Evolutionary conservation across 2,329 filamentous ascomycete species (phyloP).

Genomic region (Trichoderma aggressivum): DNA sequence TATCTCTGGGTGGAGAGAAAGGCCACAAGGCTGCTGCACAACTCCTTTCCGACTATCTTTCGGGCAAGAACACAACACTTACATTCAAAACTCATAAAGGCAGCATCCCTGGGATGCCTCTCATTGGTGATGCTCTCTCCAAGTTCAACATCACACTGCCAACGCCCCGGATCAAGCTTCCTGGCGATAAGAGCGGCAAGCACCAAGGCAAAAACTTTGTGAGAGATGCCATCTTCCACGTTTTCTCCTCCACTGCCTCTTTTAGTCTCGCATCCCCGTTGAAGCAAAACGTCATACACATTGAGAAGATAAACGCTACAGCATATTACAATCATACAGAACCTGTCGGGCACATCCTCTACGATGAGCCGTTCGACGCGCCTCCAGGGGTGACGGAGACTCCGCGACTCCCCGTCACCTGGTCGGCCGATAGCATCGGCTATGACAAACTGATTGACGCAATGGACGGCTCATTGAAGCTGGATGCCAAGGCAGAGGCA

Average conservation of each 20-base stretch:
- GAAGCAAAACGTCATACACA: conserved; percentile 65
- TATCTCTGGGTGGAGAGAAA: conserved; percentile 54
- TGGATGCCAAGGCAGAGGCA: conserved; percentile 76
- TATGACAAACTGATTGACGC: conserved; percentile 79
- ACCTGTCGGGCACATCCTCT: conserved; percentile 72
- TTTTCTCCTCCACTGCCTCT: conserved; percentile 80
- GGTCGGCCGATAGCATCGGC: conserved; percentile 73
- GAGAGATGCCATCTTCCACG: conserved; percentile 78
- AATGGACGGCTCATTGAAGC: conserved; percentile 72
- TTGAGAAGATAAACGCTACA: conserved; percentile 78
- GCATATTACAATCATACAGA: conserved; percentile 81
- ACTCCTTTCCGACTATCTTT: conserved; percentile 81
- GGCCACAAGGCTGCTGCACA: conserved; percentile 64
- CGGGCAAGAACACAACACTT: conserved; percentile 79
- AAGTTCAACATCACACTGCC: conserved; percentile 67
- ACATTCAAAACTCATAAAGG: conserved; percentile 67
- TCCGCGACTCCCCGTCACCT: conserved; percentile 76
- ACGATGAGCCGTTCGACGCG: conserved; percentile 70
- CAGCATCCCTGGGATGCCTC: conserved; percentile 71
- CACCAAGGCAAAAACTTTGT: conserved; percentile 64
- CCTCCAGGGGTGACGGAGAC: conserved; percentile 70
- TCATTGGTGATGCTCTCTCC: conserved; percentile 69
- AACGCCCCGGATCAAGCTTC: conserved; percentile 63
- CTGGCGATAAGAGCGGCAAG: conserved; percentile 42
- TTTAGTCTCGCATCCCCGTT: conserved; percentile 83